These are phyloP conservation scores for Backusella circina DNA, from an alignment of 192 early-diverging fungal genomes.

Conservation along the genomic window DNA sequence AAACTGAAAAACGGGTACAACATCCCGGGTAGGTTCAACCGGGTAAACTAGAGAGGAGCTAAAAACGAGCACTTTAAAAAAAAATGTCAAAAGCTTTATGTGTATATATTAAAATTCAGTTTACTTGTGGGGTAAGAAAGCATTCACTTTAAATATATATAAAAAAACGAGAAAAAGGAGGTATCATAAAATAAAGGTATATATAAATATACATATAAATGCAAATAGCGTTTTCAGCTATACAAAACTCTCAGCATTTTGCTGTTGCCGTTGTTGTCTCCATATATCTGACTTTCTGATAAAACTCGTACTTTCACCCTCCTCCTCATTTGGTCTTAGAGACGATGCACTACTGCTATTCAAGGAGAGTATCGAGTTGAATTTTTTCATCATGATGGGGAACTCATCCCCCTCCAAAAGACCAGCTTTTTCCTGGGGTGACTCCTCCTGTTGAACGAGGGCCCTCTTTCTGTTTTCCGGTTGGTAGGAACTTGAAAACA, in stretches of 20 bases:
- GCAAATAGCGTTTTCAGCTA: neutral
- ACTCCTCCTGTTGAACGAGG: neutral
- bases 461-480: neutral
- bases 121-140: neutral
- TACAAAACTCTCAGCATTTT: neutral
- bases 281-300: neutral
- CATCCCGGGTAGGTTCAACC: too few species aligned
- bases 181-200: neutral
- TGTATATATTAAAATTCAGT: too few species aligned
- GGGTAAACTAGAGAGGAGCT: too few species aligned
- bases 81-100: too few species aligned
- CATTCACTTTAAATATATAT: neutral
- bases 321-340: neutral
- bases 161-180: neutral
- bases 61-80: too few species aligned
- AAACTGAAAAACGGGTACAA: too few species aligned
- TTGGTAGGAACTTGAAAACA: conserved; percentile 46
- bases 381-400: neutral
- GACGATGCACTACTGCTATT: neutral
- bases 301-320: neutral
- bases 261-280: neutral
- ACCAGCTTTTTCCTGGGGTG: neutral
- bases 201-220: neutral
- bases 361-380: neutral
- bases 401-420: neutral